These are phyloP conservation scores for Yamadazyma kanchanaburiensis DNA, from an alignment of 1,139 yeast species.

Conservation along the genomic window DNA sequence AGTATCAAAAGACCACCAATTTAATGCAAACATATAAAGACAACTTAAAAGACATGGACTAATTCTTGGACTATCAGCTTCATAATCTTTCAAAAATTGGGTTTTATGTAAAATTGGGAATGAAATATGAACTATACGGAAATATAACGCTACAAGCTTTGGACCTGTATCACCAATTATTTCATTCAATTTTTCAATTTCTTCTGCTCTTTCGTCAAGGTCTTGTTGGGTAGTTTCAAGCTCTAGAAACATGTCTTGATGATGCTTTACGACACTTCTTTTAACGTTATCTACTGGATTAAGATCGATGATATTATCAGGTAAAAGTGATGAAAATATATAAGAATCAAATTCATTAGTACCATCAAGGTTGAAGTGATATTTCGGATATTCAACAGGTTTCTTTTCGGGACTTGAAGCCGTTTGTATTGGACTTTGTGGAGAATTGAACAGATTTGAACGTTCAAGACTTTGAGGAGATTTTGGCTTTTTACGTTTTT, in stretches of 20 bases:
- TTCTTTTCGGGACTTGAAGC: too few relatives aligned
- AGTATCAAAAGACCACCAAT: constrained; percentile 15
- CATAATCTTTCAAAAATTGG: constrained; percentile 9
- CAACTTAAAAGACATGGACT: constrained; percentile 12
- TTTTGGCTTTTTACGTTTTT: constrained; percentile 8
- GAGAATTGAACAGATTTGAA: not conserved
- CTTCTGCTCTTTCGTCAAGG: constrained; percentile 1
- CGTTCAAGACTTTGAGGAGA: constrained; percentile 3
- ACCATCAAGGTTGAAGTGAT: constrained; percentile 9
- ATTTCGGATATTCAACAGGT: constrained; percentile 1
- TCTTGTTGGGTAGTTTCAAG: constrained; percentile 6
- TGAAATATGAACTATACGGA: constrained; percentile 12
- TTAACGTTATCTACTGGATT: constrained; percentile 7
- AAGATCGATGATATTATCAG: constrained; percentile 3
- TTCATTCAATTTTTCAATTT: constrained; percentile 6
- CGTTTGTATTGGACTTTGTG: not conserved
- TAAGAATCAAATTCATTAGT: constrained; percentile 11
- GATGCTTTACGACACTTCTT: constrained; percentile 5
- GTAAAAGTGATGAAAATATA: constrained; percentile 7
- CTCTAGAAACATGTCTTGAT: constrained; percentile 8
- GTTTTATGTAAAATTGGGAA: constrained; percentile 11
- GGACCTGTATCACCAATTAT: constrained; percentile 11
- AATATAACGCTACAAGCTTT: constrained; percentile 10
- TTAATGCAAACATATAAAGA: constrained; percentile 12
- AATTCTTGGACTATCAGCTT: constrained; percentile 3